Percentiles rank a stretch among this genome's conserved stretches.
phyloP scores from a whole-genome alignment of 1,139 yeast species.

The Hemisphaericaspora subhashii region DNA sequence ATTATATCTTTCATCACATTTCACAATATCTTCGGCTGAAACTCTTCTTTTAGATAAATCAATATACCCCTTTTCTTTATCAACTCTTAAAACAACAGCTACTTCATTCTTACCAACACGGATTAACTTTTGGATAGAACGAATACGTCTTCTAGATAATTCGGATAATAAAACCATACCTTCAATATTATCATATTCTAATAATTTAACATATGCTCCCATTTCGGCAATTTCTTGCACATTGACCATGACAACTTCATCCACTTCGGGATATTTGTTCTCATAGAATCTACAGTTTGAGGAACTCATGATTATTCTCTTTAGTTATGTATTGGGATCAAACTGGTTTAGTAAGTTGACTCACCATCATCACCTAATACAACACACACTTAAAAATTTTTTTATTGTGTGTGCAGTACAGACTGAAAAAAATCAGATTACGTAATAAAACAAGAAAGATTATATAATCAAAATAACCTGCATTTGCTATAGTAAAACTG shows the following conservation, averaged over 20 bases:
- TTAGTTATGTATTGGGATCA: constrained; percentile 1
- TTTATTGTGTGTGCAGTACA: neutral
- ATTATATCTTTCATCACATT: constrained; percentile 97
- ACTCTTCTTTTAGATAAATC: constrained; percentile 98
- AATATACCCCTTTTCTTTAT: constrained; percentile 96
- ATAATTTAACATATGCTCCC: constrained; percentile 95
- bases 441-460: neutral
- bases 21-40: constrained; percentile 94
- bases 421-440: neutral
- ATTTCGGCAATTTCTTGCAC: constrained; percentile 97
- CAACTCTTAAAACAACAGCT: constrained; percentile 98
- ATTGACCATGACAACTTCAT: constrained; percentile 97
- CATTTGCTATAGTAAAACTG: neutral
- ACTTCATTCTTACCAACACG: constrained; percentile 99
- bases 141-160: constrained; percentile 96
- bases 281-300: constrained; percentile 96
- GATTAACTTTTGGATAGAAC: constrained; percentile 95
- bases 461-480: neutral
- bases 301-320: constrained; percentile 57
- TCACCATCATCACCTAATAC: neutral
- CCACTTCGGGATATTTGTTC: constrained; percentile 98
- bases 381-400: neutral
- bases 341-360: neutral
- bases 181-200: constrained; percentile 96
- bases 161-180: constrained; percentile 98